These are phyloP conservation scores for Claviceps citrina DNA, from an alignment of 2,329 filamentous ascomycete genomes.

Conservation along the genomic window DNA sequence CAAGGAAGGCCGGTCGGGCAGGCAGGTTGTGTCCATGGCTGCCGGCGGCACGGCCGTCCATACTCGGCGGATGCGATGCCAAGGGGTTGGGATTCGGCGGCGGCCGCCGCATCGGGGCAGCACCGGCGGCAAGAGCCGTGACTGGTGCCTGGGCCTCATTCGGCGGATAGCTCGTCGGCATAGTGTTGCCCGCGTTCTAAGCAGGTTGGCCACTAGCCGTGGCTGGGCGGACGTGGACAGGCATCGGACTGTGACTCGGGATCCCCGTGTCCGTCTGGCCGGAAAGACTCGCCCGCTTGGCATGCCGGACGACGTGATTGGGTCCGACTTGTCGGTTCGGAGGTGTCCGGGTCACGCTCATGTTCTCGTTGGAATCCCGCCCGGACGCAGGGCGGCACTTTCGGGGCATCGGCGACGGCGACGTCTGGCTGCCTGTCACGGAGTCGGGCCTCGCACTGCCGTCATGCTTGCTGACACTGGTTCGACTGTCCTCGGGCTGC, in stretches of 20 bases:
- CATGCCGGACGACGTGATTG: background rate
- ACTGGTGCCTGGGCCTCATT: background rate
- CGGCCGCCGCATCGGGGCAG: background rate
- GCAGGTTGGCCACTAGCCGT: constrained; percentile 8
- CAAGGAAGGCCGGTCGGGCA: background rate
- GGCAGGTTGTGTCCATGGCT: background rate
- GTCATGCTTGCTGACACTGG: background rate
- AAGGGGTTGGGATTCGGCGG: background rate
- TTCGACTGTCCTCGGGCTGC: background rate
- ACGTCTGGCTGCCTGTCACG: background rate
- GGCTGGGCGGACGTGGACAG: background rate
- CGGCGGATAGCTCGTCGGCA: background rate
- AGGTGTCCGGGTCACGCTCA: background rate
- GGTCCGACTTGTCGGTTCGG: background rate
- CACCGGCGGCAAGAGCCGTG: background rate
- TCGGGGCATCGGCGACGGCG: constrained; percentile 4
- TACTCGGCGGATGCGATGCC: background rate
- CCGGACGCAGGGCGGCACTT: background rate
- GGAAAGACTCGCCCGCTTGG: background rate
- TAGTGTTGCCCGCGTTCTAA: constrained; percentile 8
- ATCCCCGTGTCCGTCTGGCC: background rate
- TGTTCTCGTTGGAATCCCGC: background rate
- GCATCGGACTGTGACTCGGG: background rate
- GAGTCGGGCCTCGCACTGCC: constrained; percentile 1
- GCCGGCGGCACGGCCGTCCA: background rate